Conservation (phyloP, 176 grass and related monocot genomes). For the Oryza rufipogon region DNA sequence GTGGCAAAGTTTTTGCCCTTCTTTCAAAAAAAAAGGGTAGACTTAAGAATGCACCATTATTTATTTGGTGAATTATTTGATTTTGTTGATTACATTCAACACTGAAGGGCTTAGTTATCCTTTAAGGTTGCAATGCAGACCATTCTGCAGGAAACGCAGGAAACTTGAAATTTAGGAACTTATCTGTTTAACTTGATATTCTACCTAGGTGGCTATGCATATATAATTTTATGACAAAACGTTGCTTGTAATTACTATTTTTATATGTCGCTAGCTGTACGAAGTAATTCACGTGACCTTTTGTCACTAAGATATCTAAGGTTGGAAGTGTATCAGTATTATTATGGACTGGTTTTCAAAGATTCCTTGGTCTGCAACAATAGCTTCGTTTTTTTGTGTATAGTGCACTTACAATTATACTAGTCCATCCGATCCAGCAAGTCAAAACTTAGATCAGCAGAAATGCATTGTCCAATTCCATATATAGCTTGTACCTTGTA, state of each 20-base stretch:
- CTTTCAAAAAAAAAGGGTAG: no score
- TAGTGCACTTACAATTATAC: neutral
- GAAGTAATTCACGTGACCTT: constrained; percentile 5
- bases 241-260: neutral
- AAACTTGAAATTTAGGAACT: neutral
- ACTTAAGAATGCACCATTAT: neutral
- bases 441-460: neutral
- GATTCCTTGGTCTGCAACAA: neutral
- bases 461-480: neutral
- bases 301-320: neutral
- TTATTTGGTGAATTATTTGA: neutral
- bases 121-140: neutral
- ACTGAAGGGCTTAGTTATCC: neutral
- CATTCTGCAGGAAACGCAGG: neutral
- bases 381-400: neutral
- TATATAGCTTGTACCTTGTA: neutral
- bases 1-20: no score
- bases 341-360: neutral
- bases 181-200: neutral
- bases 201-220: neutral
- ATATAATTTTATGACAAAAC: neutral
- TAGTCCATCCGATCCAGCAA: neutral
- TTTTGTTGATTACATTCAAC: neutral
- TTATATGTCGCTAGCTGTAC: constrained; percentile 2
- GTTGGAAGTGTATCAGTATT: constrained; percentile 9